Conservation (phyloP, 352 stramenopile species). For the Phytophthora pseudosyringae region DNA sequence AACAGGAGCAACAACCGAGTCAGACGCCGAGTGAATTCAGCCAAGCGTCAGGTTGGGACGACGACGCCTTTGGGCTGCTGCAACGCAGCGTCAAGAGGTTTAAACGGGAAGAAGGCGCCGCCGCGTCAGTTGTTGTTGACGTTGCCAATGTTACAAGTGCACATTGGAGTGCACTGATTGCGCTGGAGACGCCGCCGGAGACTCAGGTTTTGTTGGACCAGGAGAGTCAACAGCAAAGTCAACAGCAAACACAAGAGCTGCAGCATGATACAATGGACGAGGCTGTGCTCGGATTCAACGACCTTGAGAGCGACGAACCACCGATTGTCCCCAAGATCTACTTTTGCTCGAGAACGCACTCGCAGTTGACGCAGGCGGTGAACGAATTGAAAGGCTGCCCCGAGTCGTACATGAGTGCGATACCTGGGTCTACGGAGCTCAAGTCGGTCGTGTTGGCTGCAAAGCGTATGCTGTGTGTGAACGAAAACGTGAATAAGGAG, state of each 20-base stretch:
- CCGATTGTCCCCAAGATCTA: constrained; percentile 61
- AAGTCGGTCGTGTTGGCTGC: constrained; percentile 78
- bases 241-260: constrained; percentile 1
- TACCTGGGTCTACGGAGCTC: constrained; percentile 47
- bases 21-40: background rate
- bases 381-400: constrained; percentile 80
- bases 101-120: constrained; percentile 28
- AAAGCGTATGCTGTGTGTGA: constrained; percentile 77
- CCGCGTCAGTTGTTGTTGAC: constrained; percentile 4
- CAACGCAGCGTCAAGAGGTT: constrained; percentile 44
- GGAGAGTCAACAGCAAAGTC: constrained; percentile 10
- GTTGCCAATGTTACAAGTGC: background rate
- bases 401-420: constrained; percentile 46
- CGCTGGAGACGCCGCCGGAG: constrained; percentile 1
- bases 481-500: constrained; percentile 66
- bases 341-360: constrained; percentile 87
- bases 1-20: constrained; percentile 9
- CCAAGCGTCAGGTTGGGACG: constrained; percentile 25
- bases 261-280: constrained; percentile 9
- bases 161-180: background rate
- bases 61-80: constrained; percentile 33
- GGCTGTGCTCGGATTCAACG: constrained; percentile 6
- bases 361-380: constrained; percentile 77
- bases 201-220: constrained; percentile 9
- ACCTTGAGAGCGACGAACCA: constrained; percentile 14